These are phyloP conservation scores for Fusarium palustre DNA, from an alignment of 2,329 filamentous ascomycete species.

Conservation along the genomic window DNA sequence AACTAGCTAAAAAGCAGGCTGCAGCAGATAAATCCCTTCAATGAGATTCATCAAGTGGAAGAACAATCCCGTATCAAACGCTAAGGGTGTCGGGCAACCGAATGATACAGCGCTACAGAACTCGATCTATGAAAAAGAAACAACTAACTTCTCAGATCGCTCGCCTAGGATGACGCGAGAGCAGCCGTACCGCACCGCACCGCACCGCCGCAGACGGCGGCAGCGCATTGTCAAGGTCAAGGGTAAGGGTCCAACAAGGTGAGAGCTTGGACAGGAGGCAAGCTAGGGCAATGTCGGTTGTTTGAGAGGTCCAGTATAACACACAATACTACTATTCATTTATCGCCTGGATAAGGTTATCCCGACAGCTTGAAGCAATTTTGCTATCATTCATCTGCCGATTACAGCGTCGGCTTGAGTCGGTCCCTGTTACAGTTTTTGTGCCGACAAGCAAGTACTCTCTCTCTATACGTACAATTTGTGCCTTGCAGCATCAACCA, in stretches of 20 bases:
- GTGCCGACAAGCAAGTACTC: not conserved
- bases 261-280: slow-evolving; percentile 8
- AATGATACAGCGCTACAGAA: slow-evolving; percentile 1
- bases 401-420: slow-evolving; percentile 19
- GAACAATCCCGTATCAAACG: slow-evolving; percentile 23
- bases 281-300: slow-evolving; percentile 13
- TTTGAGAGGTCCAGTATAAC: slow-evolving; percentile 15
- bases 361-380: slow-evolving; percentile 6
- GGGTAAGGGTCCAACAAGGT: slow-evolving; percentile 10
- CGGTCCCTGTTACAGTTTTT: not conserved
- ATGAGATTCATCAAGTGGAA: slow-evolving; percentile 24
- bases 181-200: slow-evolving; percentile 2
- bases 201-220: slow-evolving; percentile 12
- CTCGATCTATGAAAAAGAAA: slow-evolving; percentile 36
- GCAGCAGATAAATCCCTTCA: slow-evolving; percentile 29
- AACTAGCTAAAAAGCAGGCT: slow-evolving; percentile 6
- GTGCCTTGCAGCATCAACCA: slow-evolving; percentile 38
- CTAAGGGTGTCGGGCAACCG: slow-evolving; percentile 28
- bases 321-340: slow-evolving; percentile 21
- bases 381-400: slow-evolving; percentile 1
- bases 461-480: slow-evolving; percentile 9
- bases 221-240: slow-evolving; percentile 12
- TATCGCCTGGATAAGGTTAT: slow-evolving; percentile 2
- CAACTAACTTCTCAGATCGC: slow-evolving; percentile 30
- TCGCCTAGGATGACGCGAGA: slow-evolving; percentile 32